Percentiles rank a stretch among this genome's conserved stretches.
Evolutionary conservation across 805 yeast genomes (phyloP).

Genomic region (Candida ponderosae): DNA sequence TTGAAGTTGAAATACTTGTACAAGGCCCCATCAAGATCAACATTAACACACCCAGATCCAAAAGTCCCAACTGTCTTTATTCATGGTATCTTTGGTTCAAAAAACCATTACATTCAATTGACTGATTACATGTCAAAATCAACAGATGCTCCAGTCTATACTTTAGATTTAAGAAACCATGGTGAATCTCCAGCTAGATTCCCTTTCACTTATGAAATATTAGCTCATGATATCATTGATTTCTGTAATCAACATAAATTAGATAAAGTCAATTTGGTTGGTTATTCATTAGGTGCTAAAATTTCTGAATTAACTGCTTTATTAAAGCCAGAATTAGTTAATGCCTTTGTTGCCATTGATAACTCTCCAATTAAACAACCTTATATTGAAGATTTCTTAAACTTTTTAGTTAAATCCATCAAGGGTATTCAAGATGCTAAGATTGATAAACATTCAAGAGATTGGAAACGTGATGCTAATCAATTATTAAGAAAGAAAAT

Average conservation of each 20-base stretch:
- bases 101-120: constrained; percentile 29
- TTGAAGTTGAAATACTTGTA: too few species aligned
- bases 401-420: constrained; percentile 28
- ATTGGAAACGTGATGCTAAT: constrained; percentile 20
- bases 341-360: constrained; percentile 35
- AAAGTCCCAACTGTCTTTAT: constrained; percentile 31
- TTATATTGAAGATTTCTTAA: constrained; percentile 27
- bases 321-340: constrained; percentile 28
- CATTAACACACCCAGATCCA: not conserved
- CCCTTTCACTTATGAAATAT: constrained; percentile 32
- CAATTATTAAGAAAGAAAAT: constrained; percentile 11
- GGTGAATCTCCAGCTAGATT: constrained; percentile 33
- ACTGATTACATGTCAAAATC: constrained; percentile 26
- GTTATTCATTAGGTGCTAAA: constrained; percentile 49
- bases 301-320: constrained; percentile 37
- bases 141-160: constrained; percentile 26
- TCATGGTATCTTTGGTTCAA: constrained; percentile 43
- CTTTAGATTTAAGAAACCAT: constrained; percentile 42
- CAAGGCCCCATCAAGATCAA: not conserved
- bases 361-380: constrained; percentile 34
- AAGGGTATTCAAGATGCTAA: constrained; percentile 21
- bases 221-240: constrained; percentile 33
- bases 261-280: constrained; percentile 23
- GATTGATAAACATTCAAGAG: constrained; percentile 16
- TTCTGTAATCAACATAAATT: constrained; percentile 25